These are phyloP conservation scores for Decorospora gaudefroyi DNA, from an alignment of 2,329 filamentous ascomycete species.

Conservation along the genomic window DNA sequence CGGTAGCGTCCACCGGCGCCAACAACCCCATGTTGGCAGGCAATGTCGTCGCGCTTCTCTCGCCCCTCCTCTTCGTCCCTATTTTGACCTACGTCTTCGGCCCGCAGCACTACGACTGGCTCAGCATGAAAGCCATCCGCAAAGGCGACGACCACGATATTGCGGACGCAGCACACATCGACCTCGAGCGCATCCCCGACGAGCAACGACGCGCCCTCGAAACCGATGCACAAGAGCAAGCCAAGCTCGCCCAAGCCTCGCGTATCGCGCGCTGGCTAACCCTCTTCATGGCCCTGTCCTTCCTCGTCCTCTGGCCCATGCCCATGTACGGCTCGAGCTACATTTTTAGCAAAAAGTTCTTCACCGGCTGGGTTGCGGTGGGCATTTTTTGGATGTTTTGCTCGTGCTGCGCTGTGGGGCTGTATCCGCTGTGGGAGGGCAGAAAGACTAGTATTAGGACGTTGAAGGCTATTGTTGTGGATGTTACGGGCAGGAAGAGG, in stretches of 20 bases:
- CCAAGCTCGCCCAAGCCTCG: constrained; percentile 50
- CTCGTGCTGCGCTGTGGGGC: constrained; percentile 70
- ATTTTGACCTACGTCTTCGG: constrained; percentile 72
- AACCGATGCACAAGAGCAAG: constrained; percentile 52
- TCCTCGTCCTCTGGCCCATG: constrained; percentile 88
- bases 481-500: constrained; percentile 55
- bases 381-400: constrained; percentile 78
- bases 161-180: constrained; percentile 64
- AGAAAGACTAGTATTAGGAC: constrained; percentile 67
- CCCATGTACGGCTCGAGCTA: constrained; percentile 85
- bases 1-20: constrained; percentile 75
- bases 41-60: constrained; percentile 80
- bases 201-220: constrained; percentile 45
- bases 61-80: constrained; percentile 74
- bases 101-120: constrained; percentile 82
- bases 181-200: constrained; percentile 67
- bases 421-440: constrained; percentile 83
- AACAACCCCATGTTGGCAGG: constrained; percentile 84
- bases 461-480: constrained; percentile 63
- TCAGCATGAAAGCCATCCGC: constrained; percentile 78
- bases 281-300: constrained; percentile 66
- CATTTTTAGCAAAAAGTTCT: constrained; percentile 80
- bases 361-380: constrained; percentile 74
- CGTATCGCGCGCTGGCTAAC: constrained; percentile 63
- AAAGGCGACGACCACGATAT: constrained; percentile 78